A percentile compares a stretch with the other conserved stretches of the same genome.
Conservation (phyloP, 83 land plant genomes). For the Thuja plicata region DNA sequence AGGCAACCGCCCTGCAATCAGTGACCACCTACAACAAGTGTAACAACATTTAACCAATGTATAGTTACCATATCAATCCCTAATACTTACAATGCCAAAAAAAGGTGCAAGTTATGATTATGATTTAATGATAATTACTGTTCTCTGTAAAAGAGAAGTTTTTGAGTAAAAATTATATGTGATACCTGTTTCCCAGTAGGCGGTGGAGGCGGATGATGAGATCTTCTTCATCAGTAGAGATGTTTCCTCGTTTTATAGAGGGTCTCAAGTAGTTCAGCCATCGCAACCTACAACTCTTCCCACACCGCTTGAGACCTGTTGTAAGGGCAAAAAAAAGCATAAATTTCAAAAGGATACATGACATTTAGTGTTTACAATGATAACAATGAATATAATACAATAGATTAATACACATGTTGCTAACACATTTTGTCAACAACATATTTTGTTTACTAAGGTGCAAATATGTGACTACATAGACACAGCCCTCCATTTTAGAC, state of each 20-base stretch:
- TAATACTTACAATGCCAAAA: no score
- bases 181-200: background rate
- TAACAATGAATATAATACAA: no score
- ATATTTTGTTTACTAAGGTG: no score
- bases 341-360: no score
- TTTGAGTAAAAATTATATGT: background rate
- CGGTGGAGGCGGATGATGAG: slow-evolving; percentile 9
- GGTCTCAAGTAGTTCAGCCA: slow-evolving; percentile 1
- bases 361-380: no score
- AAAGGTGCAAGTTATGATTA: background rate
- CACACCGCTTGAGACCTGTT: background rate
- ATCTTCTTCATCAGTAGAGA: background rate
- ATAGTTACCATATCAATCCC: background rate
- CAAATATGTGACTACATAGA: no score
- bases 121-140: background rate
- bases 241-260: slow-evolving; percentile 1
- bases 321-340: no score
- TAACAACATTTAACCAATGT: background rate
- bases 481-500: no score
- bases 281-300: slow-evolving; percentile 3
- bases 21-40: slow-evolving; percentile 42
- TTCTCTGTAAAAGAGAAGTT: background rate
- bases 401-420: no score
- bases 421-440: no score
- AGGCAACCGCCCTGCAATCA: slow-evolving; percentile 21